Evolutionary conservation across 1,284 basidiomycete genomes (phyloP).

Genomic region (Gymnopus androsaceus): DNA sequence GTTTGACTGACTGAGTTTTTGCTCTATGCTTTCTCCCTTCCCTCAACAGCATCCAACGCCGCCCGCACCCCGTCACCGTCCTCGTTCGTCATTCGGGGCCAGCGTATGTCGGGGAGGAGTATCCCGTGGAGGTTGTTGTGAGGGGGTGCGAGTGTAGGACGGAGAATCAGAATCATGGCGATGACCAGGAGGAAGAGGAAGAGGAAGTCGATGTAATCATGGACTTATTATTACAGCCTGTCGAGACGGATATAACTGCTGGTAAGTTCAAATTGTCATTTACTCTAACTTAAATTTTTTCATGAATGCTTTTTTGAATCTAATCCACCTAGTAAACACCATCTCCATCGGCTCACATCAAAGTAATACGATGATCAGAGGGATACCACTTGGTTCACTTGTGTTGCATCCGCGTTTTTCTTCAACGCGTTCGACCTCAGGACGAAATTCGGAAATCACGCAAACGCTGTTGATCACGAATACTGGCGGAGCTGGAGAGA

Average conservation of each 20-base stretch:
- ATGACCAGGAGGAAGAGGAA: slow-evolving; percentile 56
- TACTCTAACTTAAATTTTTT: neutral
- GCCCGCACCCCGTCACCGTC: slow-evolving; percentile 60
- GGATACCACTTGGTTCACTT: slow-evolving; percentile 63
- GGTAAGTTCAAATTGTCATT: neutral
- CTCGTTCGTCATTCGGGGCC: slow-evolving; percentile 59
- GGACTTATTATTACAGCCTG: slow-evolving; percentile 78
- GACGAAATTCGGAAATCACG: neutral
- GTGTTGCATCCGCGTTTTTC: slow-evolving; percentile 24
- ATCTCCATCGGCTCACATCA: slow-evolving; percentile 62
- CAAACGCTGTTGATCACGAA: slow-evolving; percentile 51
- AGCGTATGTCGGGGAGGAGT: slow-evolving; percentile 78
- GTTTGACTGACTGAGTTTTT: no score
- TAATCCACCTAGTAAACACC: slow-evolving; percentile 52
- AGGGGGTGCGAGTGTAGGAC: slow-evolving; percentile 24
- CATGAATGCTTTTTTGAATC: neutral
- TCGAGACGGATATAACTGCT: slow-evolving; percentile 59
- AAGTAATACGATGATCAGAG: slow-evolving; percentile 74
- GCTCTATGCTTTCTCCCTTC: neutral
- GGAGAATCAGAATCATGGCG: slow-evolving; percentile 60
- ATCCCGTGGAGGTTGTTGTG: slow-evolving; percentile 58
- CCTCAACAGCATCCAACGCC: slow-evolving; percentile 58
- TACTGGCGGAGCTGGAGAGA: slow-evolving; percentile 61
- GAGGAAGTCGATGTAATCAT: slow-evolving; percentile 66
- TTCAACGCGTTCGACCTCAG: neutral